Percentiles rank a stretch among this genome's conserved stretches.
Conservation (phyloP, 78 protist genomes). For the Dictyostelium purpureum region DNA sequence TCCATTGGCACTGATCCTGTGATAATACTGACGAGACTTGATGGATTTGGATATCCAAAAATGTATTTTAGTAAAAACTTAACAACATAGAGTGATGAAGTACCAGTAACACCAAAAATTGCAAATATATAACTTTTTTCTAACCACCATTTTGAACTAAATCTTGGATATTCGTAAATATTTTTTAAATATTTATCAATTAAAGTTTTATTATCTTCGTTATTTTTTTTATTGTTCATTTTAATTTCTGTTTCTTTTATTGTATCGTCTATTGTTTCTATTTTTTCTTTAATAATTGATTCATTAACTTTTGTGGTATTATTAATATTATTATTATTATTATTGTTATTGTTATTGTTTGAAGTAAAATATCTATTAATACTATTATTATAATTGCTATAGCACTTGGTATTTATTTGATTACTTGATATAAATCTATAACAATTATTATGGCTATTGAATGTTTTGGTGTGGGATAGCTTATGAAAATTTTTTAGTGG, state of each 20-base stretch:
- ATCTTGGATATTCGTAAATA: conserved; percentile 64
- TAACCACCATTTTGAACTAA: conserved; percentile 22
- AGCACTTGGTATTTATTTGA: too few relatives aligned
- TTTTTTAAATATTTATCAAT: conserved; percentile 39
- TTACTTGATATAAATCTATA: too few relatives aligned
- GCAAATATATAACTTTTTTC: conserved; percentile 12
- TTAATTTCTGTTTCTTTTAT: background rate
- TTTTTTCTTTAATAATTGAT: background rate
- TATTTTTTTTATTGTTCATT: background rate
- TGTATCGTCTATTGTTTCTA: background rate
- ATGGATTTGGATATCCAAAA: conserved; percentile 40
- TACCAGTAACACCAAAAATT: conserved; percentile 56
- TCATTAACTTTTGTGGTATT: background rate
- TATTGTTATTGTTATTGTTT: background rate
- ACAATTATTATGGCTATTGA: too few relatives aligned
- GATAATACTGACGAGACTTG: conserved; percentile 33
- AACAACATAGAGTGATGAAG: conserved; percentile 37
- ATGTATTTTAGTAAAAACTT: background rate
- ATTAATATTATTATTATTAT: background rate
- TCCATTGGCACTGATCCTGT: background rate
- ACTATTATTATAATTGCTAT: too few relatives aligned
- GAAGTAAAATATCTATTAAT: too few relatives aligned
- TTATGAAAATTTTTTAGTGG: too few relatives aligned
- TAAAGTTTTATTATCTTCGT: conserved; percentile 1
- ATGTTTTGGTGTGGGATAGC: too few relatives aligned